Conservation (phyloP, 148 eudicot species). For the Fagopyrum homotropicum region DNA sequence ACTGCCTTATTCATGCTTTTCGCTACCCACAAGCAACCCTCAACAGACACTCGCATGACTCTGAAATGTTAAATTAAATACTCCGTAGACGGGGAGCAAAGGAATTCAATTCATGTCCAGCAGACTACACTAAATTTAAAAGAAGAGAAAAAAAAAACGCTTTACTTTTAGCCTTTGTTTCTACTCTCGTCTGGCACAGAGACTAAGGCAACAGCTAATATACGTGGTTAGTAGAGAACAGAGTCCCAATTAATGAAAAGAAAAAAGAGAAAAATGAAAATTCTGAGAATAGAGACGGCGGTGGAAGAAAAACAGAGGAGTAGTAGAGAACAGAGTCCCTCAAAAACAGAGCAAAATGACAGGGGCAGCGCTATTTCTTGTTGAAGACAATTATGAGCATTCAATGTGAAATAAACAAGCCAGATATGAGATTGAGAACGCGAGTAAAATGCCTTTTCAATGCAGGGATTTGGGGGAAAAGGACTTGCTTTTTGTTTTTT, state of each 20-base stretch:
- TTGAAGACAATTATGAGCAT: background rate
- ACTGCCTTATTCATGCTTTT: background rate
- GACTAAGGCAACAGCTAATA: background rate
- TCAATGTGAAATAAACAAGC: background rate
- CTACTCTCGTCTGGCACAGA: background rate
- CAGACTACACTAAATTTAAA: background rate
- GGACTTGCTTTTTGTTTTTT: background rate
- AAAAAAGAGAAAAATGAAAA: background rate
- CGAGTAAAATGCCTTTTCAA: background rate
- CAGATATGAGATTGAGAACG: background rate
- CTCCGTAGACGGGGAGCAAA: background rate
- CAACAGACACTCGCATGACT: background rate
- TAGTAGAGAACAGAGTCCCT: background rate
- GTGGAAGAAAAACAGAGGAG: background rate
- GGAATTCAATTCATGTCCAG: background rate
- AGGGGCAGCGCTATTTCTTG: background rate
- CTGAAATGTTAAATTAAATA: background rate
- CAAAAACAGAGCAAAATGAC: background rate
- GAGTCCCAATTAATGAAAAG: background rate
- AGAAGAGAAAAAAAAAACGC: background rate
- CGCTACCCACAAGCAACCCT: constrained; percentile 1
- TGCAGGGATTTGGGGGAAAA: background rate
- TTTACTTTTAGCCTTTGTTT: background rate
- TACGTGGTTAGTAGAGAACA: background rate
- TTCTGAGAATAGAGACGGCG: background rate